Evolutionary conservation across 2,329 filamentous ascomycete species (phyloP).

Genomic region (Aspergillus sp.): DNA sequence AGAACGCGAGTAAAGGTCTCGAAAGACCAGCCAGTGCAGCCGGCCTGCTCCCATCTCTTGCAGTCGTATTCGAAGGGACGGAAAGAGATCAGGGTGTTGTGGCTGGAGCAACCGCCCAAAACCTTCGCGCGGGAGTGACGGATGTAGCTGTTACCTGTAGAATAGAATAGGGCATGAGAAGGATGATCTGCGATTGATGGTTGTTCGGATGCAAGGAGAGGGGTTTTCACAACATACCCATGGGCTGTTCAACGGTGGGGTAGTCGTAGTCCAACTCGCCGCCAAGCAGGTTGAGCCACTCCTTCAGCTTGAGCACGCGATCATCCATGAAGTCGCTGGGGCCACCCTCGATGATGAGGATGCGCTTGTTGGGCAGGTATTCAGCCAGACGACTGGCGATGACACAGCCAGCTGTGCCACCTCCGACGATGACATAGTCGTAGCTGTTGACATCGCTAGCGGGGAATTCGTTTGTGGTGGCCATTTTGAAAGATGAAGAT

Average conservation of each 20-base stretch:
- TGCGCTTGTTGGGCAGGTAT: conserved; percentile 78
- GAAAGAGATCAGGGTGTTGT: conserved; percentile 94
- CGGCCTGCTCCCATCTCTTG: conserved; percentile 78
- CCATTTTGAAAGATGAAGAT: conserved; percentile 48
- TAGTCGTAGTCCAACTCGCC: conserved; percentile 92
- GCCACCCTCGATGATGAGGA: conserved; percentile 83
- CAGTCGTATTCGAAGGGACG: conserved; percentile 87
- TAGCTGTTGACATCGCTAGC: conserved; percentile 66
- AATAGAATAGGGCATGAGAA: background rate
- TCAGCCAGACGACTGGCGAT: conserved; percentile 77
- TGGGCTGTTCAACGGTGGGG: conserved; percentile 84
- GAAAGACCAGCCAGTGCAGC: conserved; percentile 84
- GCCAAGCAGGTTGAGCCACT: conserved; percentile 83
- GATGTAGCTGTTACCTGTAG: conserved; percentile 79
- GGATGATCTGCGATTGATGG: background rate
- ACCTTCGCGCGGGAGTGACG: conserved; percentile 91
- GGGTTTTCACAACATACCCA: conserved; percentile 50
- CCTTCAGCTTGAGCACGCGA: conserved; percentile 79
- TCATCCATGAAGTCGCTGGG: conserved; percentile 89
- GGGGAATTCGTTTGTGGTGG: conserved; percentile 68
- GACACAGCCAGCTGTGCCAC: conserved; percentile 84
- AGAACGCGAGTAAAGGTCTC: conserved; percentile 78
- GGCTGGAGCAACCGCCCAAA: conserved; percentile 86
- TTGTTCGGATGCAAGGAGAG: background rate
- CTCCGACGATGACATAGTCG: conserved; percentile 84